Conservation (phyloP, 106 monocot species). For the Posidonia australis region DNA sequence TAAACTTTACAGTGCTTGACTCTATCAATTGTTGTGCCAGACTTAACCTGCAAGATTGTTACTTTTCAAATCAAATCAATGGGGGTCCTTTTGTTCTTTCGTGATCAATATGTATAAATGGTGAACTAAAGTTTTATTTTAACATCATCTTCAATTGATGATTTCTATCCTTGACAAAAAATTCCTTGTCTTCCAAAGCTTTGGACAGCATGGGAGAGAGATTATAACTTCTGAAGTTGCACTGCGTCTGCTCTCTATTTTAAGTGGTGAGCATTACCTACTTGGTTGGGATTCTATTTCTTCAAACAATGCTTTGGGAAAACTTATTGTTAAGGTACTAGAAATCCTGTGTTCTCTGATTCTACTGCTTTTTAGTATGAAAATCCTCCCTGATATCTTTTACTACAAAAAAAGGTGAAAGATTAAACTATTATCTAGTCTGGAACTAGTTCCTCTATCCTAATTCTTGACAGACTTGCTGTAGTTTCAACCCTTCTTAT, state of each 20-base stretch:
- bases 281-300: constrained; percentile 28
- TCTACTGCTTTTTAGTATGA: neutral
- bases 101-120: neutral
- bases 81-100: neutral
- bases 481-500: no score
- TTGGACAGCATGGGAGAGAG: constrained; percentile 99
- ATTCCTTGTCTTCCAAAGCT: constrained; percentile 79
- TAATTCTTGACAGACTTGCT: no score
- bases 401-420: neutral
- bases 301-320: constrained; percentile 32
- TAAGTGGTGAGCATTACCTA: constrained; percentile 42
- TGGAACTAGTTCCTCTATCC: no score
- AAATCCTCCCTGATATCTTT: neutral
- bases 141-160: constrained; percentile 27
- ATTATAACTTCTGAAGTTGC: constrained; percentile 96
- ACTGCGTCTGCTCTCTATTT: constrained; percentile 56
- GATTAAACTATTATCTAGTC: no score
- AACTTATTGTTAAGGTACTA: constrained; percentile 80
- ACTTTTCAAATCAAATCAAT: no score
- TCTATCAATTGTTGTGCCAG: no score
- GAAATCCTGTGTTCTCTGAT: no score
- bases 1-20: no score
- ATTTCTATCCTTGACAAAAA: constrained; percentile 47
- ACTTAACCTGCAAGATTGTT: no score
- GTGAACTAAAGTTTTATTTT: neutral